phyloP scores from a whole-genome alignment of 1,139 yeast species.

The Suhomyces wounanorum region DNA sequence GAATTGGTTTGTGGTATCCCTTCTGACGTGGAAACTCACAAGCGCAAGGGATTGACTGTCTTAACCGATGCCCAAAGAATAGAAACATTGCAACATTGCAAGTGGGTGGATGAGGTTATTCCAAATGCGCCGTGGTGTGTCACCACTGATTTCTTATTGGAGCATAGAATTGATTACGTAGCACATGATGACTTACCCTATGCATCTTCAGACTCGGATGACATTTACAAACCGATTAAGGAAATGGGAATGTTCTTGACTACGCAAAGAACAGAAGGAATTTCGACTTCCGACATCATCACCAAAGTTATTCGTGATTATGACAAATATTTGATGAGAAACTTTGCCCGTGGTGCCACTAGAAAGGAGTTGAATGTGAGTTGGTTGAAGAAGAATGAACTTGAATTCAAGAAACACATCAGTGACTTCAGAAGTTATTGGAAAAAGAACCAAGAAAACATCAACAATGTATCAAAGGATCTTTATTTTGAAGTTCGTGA shows the following conservation, averaged over 20 bases:
- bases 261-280: slow-evolving; percentile 95
- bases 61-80: slow-evolving; percentile 83
- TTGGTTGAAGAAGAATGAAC: slow-evolving; percentile 95
- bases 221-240: slow-evolving; percentile 89
- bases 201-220: slow-evolving; percentile 83
- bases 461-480: slow-evolving; percentile 78
- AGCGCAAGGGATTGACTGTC: slow-evolving; percentile 90
- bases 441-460: slow-evolving; percentile 67
- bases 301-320: slow-evolving; percentile 93
- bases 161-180: slow-evolving; percentile 89
- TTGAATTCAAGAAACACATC: slow-evolving; percentile 89
- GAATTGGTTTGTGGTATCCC: slow-evolving; percentile 90
- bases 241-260: slow-evolving; percentile 87
- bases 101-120: slow-evolving; percentile 96
- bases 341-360: slow-evolving; percentile 96
- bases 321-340: slow-evolving; percentile 94
- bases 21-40: slow-evolving; percentile 86
- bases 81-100: slow-evolving; percentile 86
- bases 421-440: slow-evolving; percentile 83
- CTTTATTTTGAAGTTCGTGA: slow-evolving; percentile 82
- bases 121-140: slow-evolving; percentile 97
- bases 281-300: slow-evolving; percentile 92
- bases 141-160: slow-evolving; percentile 72
- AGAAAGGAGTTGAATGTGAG: slow-evolving; percentile 94
- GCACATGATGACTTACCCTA: slow-evolving; percentile 98